Evolutionary conservation across 805 yeast genomes (phyloP).

Genomic region (Metschnikowia cubensis): DNA sequence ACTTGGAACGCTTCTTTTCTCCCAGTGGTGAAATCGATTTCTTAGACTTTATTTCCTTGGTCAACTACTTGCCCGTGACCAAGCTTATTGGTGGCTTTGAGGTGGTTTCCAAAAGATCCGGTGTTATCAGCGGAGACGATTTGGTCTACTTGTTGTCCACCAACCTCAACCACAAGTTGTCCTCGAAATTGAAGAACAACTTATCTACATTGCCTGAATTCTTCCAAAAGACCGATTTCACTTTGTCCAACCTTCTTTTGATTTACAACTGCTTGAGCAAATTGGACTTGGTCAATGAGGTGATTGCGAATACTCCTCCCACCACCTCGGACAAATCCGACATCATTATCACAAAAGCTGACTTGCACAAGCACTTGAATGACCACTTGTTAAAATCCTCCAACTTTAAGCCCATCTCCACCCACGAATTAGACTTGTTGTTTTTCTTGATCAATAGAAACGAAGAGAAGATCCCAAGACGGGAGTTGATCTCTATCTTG

Average conservation of each 20-base stretch:
- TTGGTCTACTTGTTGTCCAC: slow-evolving; percentile 31
- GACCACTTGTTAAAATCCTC: slow-evolving; percentile 42
- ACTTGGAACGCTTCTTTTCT: slow-evolving; percentile 37
- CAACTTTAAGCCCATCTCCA: slow-evolving; percentile 40
- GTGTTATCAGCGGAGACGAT: slow-evolving; percentile 28
- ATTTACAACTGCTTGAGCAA: slow-evolving; percentile 39
- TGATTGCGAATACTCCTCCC: slow-evolving; percentile 44
- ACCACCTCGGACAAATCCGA: slow-evolving; percentile 39
- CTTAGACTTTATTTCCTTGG: slow-evolving; percentile 37
- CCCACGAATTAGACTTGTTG: slow-evolving; percentile 37
- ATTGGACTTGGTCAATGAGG: slow-evolving; percentile 43
- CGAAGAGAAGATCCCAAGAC: slow-evolving; percentile 38
- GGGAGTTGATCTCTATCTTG: slow-evolving; percentile 43
- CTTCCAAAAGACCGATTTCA: slow-evolving; percentile 30
- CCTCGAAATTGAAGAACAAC: slow-evolving; percentile 33
- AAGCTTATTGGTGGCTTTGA: slow-evolving; percentile 43
- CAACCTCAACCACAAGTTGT: slow-evolving; percentile 40
- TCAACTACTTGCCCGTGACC: slow-evolving; percentile 43
- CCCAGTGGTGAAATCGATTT: slow-evolving; percentile 37
- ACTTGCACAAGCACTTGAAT: slow-evolving; percentile 39
- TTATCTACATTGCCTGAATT: slow-evolving; percentile 34
- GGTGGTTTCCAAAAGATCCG: slow-evolving; percentile 30
- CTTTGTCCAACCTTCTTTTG: slow-evolving; percentile 37
- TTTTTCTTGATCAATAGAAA: slow-evolving; percentile 37
- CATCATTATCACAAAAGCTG: slow-evolving; percentile 37